These are phyloP conservation scores for Fusarium xylarioides DNA, from an alignment of 2,329 filamentous ascomycete species.

Conservation along the genomic window DNA sequence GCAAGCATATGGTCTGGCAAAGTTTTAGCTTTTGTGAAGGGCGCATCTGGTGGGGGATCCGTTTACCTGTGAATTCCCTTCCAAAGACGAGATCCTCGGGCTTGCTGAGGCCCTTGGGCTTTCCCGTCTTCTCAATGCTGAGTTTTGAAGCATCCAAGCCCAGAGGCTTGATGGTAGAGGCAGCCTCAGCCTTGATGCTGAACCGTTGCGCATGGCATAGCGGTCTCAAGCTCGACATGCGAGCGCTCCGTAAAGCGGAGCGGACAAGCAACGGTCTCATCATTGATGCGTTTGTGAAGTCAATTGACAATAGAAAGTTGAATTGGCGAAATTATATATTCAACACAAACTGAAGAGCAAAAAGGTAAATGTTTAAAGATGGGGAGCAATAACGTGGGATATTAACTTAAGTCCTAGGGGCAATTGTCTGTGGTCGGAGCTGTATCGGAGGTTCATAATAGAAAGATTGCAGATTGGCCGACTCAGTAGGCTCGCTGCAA, in stretches of 20 bases:
- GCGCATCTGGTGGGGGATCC: not conserved
- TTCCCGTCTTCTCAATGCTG: conserved; percentile 75
- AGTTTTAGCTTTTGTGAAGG: conserved; percentile 21
- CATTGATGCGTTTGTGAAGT: conserved; percentile 13
- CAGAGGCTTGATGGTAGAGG: conserved; percentile 63
- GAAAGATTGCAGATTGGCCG: conserved; percentile 36
- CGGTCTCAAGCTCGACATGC: conserved; percentile 51
- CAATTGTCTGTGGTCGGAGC: conserved; percentile 35
- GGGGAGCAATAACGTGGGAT: conserved; percentile 13
- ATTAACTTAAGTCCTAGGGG: conserved; percentile 31
- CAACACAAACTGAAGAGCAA: not conserved
- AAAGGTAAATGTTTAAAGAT: not conserved
- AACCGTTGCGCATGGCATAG: conserved; percentile 51
- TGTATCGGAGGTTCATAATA: conserved; percentile 38
- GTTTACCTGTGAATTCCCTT: conserved; percentile 83
- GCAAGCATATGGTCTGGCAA: conserved; percentile 91
- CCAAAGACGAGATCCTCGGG: conserved; percentile 90
- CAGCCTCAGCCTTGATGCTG: conserved; percentile 62
- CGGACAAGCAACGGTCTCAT: conserved; percentile 47
- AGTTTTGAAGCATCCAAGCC: conserved; percentile 83
- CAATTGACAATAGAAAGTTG: conserved; percentile 7
- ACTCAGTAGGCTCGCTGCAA: conserved; percentile 27
- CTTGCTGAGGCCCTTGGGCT: conserved; percentile 77
- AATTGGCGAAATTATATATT: not conserved
- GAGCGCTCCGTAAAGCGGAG: conserved; percentile 49